Evolutionary conservation across 2,329 filamentous ascomycete species (phyloP).

Genomic region (Curvularia spicifera): DNA sequence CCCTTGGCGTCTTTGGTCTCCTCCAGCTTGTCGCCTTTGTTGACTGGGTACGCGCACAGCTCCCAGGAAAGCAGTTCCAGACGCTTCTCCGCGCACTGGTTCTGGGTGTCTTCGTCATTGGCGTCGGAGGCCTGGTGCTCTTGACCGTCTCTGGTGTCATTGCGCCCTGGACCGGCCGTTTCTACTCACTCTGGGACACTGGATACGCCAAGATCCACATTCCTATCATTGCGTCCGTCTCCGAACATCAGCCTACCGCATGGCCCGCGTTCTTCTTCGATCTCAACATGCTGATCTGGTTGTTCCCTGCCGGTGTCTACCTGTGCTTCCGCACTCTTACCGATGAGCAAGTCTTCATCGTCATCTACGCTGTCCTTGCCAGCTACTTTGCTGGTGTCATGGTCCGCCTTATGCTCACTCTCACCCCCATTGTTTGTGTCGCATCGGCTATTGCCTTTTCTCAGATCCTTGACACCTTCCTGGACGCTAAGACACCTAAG

Average conservation of each 20-base stretch:
- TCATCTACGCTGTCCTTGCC: conserved; percentile 94
- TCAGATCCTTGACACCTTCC: conserved; percentile 84
- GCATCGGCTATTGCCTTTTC: conserved; percentile 89
- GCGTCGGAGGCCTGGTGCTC: conserved; percentile 77
- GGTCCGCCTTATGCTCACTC: conserved; percentile 97
- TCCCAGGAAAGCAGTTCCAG: conserved; percentile 93
- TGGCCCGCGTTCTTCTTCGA: conserved; percentile 99
- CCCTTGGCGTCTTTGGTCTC: conserved; percentile 92
- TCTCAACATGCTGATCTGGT: conserved; percentile 96
- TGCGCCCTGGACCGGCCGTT: conserved; percentile 96
- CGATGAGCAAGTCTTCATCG: conserved; percentile 97
- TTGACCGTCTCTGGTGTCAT: conserved; percentile 87
- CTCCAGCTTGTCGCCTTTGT: conserved; percentile 92
- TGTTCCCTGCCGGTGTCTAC: conserved; percentile 98
- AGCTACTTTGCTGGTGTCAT: conserved; percentile 99
- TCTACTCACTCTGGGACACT: conserved; percentile 99
- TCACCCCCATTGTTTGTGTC: conserved; percentile 95
- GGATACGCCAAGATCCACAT: conserved; percentile 99
- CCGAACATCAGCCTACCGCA: conserved; percentile 97
- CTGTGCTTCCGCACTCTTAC: conserved; percentile 93
- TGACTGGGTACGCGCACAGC: conserved; percentile 84
- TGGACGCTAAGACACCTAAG: conserved; percentile 63
- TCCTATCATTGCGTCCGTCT: conserved; percentile 99
- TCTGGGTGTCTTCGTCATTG: conserved; percentile 74
- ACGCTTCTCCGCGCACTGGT: conserved; percentile 81